Evolutionary conservation across 106 monocot species (phyloP), one percentile per base, ranked within the genome.

Genomic region (Acorus calamus): DNA sequence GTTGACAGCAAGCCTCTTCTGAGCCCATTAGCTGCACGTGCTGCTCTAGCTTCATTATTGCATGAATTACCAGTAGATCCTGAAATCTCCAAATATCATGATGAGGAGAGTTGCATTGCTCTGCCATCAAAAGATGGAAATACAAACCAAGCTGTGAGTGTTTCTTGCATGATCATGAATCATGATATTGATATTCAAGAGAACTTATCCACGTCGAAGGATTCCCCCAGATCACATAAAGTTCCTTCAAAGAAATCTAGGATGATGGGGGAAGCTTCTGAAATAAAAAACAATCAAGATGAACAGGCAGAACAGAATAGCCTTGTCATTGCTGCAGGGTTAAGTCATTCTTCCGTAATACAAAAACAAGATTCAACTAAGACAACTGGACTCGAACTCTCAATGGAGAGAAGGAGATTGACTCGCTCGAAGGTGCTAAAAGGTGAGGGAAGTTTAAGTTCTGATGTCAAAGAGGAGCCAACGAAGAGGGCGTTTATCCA

Each of bases 21-120:
- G 28, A 81, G 62, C 52, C 85, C 85, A 46, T 74, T 85, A 47
- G 85, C 80, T 66, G 85, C 80, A 64, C 74, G 81, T 68, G 85
- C 85, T 65, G 85, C 85, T 61, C 58, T 85, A 51, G 85, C 85
- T 63, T 85, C 80, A 61, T 54, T 71, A 50, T 46, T 85, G 6
- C 73, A 68, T 74, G 81, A 74, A 75, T 42, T 75, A 11, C 74
- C 73, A 44, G n/a, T 58, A 2, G 57, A 52, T 63, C n/a, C 47
- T 52, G 62, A 79, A 46, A 14, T 71, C 13, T 46, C 49, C 5
- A 47, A 51, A 28, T 28, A 10, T 60, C 49, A 6, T 14, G 12
- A 53, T 50, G 70, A 59, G 43, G 55, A 59, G 49, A 45, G 45
- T 48, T 41, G 5, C 42, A 56, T 50, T 46, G 49, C 50, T 12